phyloP scores from a whole-genome alignment of 2,329 filamentous ascomycete genomes.

The Colletotrichum lentis region DNA sequence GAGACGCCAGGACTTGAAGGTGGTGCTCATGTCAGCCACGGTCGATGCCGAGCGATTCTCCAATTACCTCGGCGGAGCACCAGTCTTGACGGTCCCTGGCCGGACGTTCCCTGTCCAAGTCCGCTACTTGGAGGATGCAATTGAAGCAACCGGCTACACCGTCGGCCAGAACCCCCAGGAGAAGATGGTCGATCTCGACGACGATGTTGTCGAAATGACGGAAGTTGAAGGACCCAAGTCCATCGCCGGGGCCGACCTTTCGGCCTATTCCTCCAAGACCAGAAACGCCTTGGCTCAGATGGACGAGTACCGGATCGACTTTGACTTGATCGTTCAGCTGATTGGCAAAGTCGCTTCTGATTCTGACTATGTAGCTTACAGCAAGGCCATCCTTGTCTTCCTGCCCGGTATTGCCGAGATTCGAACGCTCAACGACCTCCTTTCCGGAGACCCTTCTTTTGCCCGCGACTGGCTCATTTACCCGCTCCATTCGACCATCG shows the following conservation, averaged over 20 bases:
- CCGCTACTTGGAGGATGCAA: conserved; percentile 88
- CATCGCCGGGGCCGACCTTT: conserved; percentile 64
- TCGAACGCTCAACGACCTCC: conserved; percentile 83
- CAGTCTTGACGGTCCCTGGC: conserved; percentile 88
- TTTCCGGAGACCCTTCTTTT: conserved; percentile 80
- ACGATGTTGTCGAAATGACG: conserved; percentile 62
- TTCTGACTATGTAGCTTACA: conserved; percentile 72
- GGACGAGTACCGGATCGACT: conserved; percentile 92
- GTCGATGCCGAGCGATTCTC: conserved; percentile 94
- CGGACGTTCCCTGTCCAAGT: conserved; percentile 92
- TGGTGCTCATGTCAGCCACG: conserved; percentile 96
- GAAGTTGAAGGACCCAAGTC: conserved; percentile 56
- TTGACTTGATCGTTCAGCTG: conserved; percentile 82
- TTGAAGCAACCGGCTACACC: conserved; percentile 83
- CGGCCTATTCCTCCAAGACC: conserved; percentile 80
- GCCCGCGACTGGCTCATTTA: conserved; percentile 82
- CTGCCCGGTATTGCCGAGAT: conserved; percentile 95
- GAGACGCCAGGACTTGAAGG: conserved; percentile 82
- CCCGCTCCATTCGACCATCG: conserved; percentile 91
- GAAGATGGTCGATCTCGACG: conserved; percentile 69
- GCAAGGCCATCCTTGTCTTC: conserved; percentile 93
- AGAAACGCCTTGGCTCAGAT: conserved; percentile 77
- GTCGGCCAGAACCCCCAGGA: conserved; percentile 55
- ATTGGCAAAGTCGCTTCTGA: conserved; percentile 78
- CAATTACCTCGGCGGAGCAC: conserved; percentile 83